phyloP scores from a whole-genome alignment of 192 early-diverging fungal species.

The Linnemannia hyalina region DNA sequence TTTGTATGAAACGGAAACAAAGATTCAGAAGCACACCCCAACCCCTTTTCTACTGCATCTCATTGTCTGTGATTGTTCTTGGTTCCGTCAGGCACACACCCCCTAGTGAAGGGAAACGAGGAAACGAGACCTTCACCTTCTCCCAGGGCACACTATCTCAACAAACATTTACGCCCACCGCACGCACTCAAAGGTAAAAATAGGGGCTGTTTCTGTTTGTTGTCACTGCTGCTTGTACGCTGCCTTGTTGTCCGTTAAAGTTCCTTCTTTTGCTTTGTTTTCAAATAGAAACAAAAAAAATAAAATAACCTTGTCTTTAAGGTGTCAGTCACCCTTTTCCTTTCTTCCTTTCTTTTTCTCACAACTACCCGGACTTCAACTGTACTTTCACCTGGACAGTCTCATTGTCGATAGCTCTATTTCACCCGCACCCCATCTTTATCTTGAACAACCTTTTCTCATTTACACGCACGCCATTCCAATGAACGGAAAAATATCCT shows the following conservation, averaged over 20 bases:
- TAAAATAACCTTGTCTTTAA: not conserved
- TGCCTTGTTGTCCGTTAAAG: not conserved
- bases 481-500: not conserved
- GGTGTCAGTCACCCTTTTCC: not conserved
- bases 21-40: too few species aligned
- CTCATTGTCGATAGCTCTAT: not conserved
- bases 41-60: too few species aligned
- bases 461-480: not conserved
- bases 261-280: not conserved
- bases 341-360: not conserved
- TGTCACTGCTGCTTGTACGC: not conserved
- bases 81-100: not conserved
- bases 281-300: not conserved
- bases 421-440: not conserved
- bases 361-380: not conserved
- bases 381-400: not conserved
- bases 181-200: slow-evolving; percentile 1
- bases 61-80: too few species aligned
- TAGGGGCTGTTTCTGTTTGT: not conserved
- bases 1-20: not conserved
- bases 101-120: too few species aligned
- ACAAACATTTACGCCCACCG: not conserved
- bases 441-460: not conserved
- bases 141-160: too few species aligned
- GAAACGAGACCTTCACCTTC: not conserved